phyloP scores from a whole-genome alignment of 176 grass and related monocot species.

The Triticum monococcum region DNA sequence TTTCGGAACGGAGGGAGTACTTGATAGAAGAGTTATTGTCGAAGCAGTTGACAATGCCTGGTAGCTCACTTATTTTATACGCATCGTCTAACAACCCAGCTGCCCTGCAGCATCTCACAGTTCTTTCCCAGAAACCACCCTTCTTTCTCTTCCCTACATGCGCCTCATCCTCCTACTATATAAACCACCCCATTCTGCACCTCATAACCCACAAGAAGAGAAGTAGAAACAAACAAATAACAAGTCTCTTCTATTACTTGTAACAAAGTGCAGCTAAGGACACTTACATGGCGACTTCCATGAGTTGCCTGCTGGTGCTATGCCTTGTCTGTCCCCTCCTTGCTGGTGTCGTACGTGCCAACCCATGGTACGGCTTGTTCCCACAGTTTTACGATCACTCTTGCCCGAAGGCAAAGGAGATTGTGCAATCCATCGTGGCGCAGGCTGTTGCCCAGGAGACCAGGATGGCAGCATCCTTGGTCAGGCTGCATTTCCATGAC shows the following conservation, averaged over 20 bases:
- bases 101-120: slow-evolving; percentile 29
- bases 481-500: slow-evolving; percentile 65
- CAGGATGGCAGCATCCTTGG: slow-evolving; percentile 83
- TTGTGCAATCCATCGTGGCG: slow-evolving; percentile 69
- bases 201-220: slow-evolving; percentile 27
- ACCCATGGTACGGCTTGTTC: slow-evolving; percentile 56
- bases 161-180: slow-evolving; percentile 31
- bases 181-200: slow-evolving; percentile 43
- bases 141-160: not conserved
- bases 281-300: slow-evolving; percentile 48
- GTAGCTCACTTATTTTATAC: slow-evolving; percentile 35
- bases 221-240: slow-evolving; percentile 20
- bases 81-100: slow-evolving; percentile 48
- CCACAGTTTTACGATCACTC: slow-evolving; percentile 79
- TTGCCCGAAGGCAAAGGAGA: slow-evolving; percentile 68
- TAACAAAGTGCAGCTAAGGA: slow-evolving; percentile 21
- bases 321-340: slow-evolving; percentile 51
- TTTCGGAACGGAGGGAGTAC: no score
- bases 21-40: not conserved
- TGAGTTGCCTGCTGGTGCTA: slow-evolving; percentile 44
- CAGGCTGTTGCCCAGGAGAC: slow-evolving; percentile 70
- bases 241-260: slow-evolving; percentile 10
- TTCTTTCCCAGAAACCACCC: slow-evolving; percentile 20
- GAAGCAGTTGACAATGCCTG: slow-evolving; percentile 17
- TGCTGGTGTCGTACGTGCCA: slow-evolving; percentile 18